Conservation (phyloP, 2,329 filamentous ascomycete genomes). For the Aspergillus clavatus region DNA sequence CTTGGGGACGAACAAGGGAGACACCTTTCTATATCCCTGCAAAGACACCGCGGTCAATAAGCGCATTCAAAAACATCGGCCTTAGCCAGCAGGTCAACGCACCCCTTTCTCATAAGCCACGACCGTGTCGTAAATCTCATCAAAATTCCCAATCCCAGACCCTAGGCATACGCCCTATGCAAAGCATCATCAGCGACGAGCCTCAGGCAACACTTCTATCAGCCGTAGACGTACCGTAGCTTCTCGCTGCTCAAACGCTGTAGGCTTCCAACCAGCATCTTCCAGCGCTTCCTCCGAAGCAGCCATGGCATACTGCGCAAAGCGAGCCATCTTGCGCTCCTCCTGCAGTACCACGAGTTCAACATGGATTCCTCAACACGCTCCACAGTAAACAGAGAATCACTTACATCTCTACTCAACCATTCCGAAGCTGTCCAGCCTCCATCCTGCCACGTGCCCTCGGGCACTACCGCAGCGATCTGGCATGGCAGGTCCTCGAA, state of each 20-base stretch:
- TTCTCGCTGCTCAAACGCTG: conserved; percentile 59
- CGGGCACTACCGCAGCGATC: conserved; percentile 76
- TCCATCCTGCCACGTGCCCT: conserved; percentile 44
- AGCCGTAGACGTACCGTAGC: conserved; percentile 52
- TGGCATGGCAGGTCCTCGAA: conserved; percentile 76
- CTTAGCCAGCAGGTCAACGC: no score
- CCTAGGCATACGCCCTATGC: conserved; percentile 78
- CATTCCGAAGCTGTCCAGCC: conserved; percentile 43
- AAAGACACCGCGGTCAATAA: not conserved
- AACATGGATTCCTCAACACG: not conserved
- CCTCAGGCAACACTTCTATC: not conserved
- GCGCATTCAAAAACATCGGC: no score
- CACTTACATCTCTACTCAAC: conserved; percentile 39
- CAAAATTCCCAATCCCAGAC: conserved; percentile 90
- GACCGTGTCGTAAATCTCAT: conserved; percentile 82
- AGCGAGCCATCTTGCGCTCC: conserved; percentile 77
- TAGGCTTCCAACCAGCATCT: conserved; percentile 73
- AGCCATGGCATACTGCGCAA: conserved; percentile 86
- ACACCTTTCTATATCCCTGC: conserved; percentile 87
- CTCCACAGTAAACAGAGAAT: conserved; percentile 4
- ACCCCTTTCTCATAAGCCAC: conserved; percentile 70
- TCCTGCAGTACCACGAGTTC: conserved; percentile 45
- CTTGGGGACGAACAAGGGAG: conserved; percentile 86
- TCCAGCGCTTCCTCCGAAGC: conserved; percentile 79
- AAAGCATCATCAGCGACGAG: conserved; percentile 8